These are phyloP conservation scores for Fomitopsis betulina DNA, from an alignment of 1,284 basidiomycete species.

Conservation along the genomic window DNA sequence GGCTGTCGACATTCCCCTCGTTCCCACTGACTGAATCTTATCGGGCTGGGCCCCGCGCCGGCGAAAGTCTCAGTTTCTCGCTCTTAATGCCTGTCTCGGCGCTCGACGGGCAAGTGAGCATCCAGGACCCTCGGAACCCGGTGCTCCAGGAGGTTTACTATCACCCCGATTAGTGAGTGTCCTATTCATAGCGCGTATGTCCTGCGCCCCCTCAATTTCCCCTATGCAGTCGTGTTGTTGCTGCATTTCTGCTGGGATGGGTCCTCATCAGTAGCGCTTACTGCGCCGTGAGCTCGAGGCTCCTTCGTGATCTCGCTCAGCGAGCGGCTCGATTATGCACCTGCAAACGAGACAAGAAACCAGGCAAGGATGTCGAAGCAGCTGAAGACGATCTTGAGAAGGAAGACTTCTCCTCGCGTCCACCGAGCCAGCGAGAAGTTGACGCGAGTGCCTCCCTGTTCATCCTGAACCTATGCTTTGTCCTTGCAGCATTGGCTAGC, in stretches of 20 bases:
- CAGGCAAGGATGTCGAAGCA: conserved; percentile 5
- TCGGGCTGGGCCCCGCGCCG: conserved; percentile 9
- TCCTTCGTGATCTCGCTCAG: conserved; percentile 1
- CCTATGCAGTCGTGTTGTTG: conserved; percentile 34
- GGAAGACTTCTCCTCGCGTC: background rate
- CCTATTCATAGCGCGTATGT: background rate
- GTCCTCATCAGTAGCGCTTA: conserved; percentile 42
- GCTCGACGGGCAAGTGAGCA: background rate
- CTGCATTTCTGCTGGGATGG: conserved; percentile 46
- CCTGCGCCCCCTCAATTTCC: background rate
- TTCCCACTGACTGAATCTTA: background rate
- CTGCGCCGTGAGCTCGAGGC: conserved; percentile 13
- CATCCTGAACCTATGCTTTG: conserved; percentile 40
- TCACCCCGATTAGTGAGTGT: conserved; percentile 27
- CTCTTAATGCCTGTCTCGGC: conserved; percentile 12
- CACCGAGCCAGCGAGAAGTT: conserved; percentile 1
- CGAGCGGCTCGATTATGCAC: conserved; percentile 7
- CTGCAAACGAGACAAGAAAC: background rate
- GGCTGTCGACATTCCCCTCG: conserved; percentile 6
- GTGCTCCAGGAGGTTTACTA: conserved; percentile 16
- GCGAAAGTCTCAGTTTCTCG: background rate
- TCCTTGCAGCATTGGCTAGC: conserved; percentile 38
- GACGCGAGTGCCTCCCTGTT: conserved; percentile 31
- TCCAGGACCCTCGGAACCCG: conserved; percentile 12
- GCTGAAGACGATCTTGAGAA: conserved; percentile 7